Percentiles rank a stretch among this genome's conserved stretches.
phyloP scores from a whole-genome alignment of 2,329 filamentous ascomycete genomes.

The Calonectria honghensis region DNA sequence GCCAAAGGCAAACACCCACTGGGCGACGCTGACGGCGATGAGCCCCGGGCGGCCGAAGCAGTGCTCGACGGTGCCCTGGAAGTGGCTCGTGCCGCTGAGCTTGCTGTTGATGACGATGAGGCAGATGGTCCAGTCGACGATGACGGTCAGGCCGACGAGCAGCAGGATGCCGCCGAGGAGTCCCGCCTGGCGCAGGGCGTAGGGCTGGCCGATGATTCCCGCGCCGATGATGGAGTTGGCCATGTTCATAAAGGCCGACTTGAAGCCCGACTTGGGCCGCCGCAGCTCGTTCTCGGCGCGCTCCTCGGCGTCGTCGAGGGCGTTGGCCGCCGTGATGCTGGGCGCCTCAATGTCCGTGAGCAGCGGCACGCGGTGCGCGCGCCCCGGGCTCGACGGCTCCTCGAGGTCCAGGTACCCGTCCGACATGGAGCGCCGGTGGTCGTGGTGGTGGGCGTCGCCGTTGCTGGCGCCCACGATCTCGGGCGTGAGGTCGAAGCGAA shows the following conservation, averaged over 20 bases:
- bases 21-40: conserved; percentile 90
- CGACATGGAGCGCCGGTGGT: conserved; percentile 51
- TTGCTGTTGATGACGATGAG: conserved; percentile 99
- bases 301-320: conserved; percentile 60
- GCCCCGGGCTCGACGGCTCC: conserved; percentile 68
- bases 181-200: conserved; percentile 95
- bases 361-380: conserved; percentile 78
- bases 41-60: conserved; percentile 94
- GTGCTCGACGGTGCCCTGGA: conserved; percentile 95
- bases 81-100: conserved; percentile 93
- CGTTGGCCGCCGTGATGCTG: conserved; percentile 80
- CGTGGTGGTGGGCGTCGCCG: conserved; percentile 25
- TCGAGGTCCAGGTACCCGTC: conserved; percentile 69
- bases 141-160: conserved; percentile 85
- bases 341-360: conserved; percentile 90
- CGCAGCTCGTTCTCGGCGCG: conserved; percentile 73
- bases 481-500: conserved; percentile 81
- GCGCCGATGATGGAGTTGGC: conserved; percentile 96
- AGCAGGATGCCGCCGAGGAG: conserved; percentile 87
- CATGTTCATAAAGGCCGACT: conserved; percentile 99
- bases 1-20: conserved; percentile 99
- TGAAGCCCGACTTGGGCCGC: conserved; percentile 89
- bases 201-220: conserved; percentile 89
- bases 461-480: conserved; percentile 62
- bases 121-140: conserved; percentile 97